Conservation (phyloP, 2,329 filamentous ascomycete genomes). For the Venturia effusa region DNA sequence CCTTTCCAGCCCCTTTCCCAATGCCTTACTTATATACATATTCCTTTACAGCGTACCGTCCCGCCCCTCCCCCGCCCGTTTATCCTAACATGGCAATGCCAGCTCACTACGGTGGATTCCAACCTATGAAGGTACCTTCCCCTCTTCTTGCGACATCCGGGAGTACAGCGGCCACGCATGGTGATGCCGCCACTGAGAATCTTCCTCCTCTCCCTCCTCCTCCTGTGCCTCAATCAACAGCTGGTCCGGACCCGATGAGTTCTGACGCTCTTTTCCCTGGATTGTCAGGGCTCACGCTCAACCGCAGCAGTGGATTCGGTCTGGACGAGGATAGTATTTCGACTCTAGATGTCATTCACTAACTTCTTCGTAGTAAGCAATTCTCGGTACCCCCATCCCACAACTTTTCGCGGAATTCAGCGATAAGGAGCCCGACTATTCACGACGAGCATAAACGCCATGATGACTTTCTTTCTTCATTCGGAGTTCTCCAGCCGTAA, state of each 20-base stretch:
- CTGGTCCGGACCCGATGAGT: background rate
- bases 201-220: background rate
- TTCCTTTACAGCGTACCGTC: conserved; percentile 53
- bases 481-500: conserved; percentile 8
- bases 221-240: too few species aligned
- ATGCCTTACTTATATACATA: background rate
- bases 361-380: conserved; percentile 6
- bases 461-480: background rate
- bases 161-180: background rate
- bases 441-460: background rate
- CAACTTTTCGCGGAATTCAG: background rate
- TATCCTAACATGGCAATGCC: conserved; percentile 61
- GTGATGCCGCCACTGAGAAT: background rate
- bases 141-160: background rate
- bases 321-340: background rate
- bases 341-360: background rate
- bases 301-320: background rate
- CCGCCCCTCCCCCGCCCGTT: conserved; percentile 71
- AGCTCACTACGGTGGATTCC: conserved; percentile 53
- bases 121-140: conserved; percentile 50
- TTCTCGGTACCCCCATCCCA: background rate
- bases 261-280: background rate
- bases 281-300: background rate
- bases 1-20: background rate
- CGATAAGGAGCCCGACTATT: conserved; percentile 1